A percentile compares a stretch with the other conserved stretches of the same genome.
These are phyloP conservation scores for Tolypocladium amazonense DNA, from an alignment of 2,329 filamentous ascomycete species.

Conservation along the genomic window DNA sequence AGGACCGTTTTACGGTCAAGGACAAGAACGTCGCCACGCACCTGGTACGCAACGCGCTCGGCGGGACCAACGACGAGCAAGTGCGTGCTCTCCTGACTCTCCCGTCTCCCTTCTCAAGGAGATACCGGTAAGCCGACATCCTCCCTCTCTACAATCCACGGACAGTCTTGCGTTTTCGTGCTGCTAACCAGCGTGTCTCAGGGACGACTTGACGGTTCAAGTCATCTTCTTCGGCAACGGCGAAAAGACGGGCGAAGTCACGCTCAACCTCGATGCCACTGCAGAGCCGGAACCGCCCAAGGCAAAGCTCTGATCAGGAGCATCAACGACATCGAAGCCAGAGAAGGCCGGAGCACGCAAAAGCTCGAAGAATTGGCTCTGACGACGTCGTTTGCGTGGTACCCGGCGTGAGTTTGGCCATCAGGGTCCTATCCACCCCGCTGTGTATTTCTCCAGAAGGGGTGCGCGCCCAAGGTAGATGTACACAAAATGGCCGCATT, in stretches of 20 bases:
- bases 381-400: not conserved
- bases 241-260: slow-evolving; percentile 64
- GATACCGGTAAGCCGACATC: slow-evolving; percentile 60
- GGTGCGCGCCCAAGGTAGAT: not conserved
- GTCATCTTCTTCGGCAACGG: slow-evolving; percentile 96
- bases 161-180: not conserved
- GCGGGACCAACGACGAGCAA: slow-evolving; percentile 88
- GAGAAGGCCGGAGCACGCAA: not conserved
- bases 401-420: not conserved
- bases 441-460: not conserved
- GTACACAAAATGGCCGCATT: not conserved
- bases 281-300: slow-evolving; percentile 32
- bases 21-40: slow-evolving; percentile 97
- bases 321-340: not conserved
- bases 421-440: not conserved
- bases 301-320: slow-evolving; percentile 24
- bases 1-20: slow-evolving; percentile 81
- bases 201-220: slow-evolving; percentile 92
- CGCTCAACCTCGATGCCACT: slow-evolving; percentile 79
- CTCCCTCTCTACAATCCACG: not conserved
- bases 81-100: slow-evolving; percentile 85
- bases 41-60: slow-evolving; percentile 86
- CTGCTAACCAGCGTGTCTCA: slow-evolving; percentile 20
- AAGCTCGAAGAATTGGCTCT: not conserved
- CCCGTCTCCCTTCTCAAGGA: slow-evolving; percentile 78